Evolutionary conservation across 2,329 filamentous ascomycete species (phyloP).

Genomic region (Talaromyces sp.): DNA sequence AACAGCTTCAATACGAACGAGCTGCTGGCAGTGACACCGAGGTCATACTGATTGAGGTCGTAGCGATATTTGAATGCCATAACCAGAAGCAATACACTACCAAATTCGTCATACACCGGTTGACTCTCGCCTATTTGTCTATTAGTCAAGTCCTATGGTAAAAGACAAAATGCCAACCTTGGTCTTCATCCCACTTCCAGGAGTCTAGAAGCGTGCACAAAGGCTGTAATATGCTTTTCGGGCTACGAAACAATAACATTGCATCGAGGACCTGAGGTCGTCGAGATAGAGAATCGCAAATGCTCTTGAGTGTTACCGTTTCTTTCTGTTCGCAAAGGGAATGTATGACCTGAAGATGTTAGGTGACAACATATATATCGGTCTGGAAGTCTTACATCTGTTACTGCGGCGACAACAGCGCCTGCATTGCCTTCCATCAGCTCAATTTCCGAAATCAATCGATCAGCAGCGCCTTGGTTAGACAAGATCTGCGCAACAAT

Average conservation of each 20-base stretch:
- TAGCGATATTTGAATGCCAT: slow-evolving; percentile 59
- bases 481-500: slow-evolving; percentile 74
- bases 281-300: slow-evolving; percentile 57
- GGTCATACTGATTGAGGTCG: slow-evolving; percentile 50
- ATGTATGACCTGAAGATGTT: slow-evolving; percentile 45
- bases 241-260: slow-evolving; percentile 59
- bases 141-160: slow-evolving; percentile 1
- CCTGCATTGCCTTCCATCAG: slow-evolving; percentile 89
- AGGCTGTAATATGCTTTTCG: slow-evolving; percentile 55
- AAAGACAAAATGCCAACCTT: slow-evolving; percentile 38
- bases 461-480: slow-evolving; percentile 71
- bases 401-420: slow-evolving; percentile 74
- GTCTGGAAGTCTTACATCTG: slow-evolving; percentile 55
- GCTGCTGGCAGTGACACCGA: slow-evolving; percentile 50
- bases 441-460: slow-evolving; percentile 76
- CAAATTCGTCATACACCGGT: slow-evolving; percentile 65
- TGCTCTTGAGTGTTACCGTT: slow-evolving; percentile 60
- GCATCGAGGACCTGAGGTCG: slow-evolving; percentile 57
- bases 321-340: slow-evolving; percentile 58
- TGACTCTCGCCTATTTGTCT: slow-evolving; percentile 54
- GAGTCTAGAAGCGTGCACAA: slow-evolving; percentile 58
- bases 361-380: slow-evolving; percentile 5
- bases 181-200: slow-evolving; percentile 65
- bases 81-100: slow-evolving; percentile 58
- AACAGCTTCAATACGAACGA: slow-evolving; percentile 58